These are phyloP conservation scores for Ophiostoma australiae DNA, from an alignment of 2,329 filamentous ascomycete genomes.

Conservation along the genomic window DNA sequence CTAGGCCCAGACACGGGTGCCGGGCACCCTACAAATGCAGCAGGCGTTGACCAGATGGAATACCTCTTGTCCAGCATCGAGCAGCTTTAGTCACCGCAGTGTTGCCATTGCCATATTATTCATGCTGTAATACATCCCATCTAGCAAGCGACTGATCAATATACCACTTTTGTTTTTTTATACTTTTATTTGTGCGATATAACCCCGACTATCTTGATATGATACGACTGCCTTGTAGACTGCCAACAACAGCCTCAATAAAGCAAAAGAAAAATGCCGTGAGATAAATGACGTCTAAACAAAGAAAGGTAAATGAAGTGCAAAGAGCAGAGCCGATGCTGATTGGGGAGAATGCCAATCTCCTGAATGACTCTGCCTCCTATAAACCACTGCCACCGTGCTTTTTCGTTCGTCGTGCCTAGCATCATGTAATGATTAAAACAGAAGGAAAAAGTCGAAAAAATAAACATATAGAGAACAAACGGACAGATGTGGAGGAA, in stretches of 20 bases:
- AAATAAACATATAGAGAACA: background rate
- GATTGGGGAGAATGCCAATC: background rate
- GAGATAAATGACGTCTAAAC: background rate
- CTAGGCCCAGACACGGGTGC: constrained; percentile 30
- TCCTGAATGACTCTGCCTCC: background rate
- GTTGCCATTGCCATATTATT: background rate
- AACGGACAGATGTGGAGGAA: background rate
- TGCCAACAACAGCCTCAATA: background rate
- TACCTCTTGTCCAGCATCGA: constrained; percentile 54
- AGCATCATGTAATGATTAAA: background rate
- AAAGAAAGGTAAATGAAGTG: background rate
- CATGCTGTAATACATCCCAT: background rate
- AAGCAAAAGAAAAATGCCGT: background rate
- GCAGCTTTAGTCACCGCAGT: constrained; percentile 43
- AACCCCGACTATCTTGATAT: background rate
- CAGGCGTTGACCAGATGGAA: constrained; percentile 43
- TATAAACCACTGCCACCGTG: background rate
- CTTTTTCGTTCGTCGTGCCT: background rate
- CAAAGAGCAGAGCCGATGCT: background rate
- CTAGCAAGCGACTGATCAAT: constrained; percentile 5
- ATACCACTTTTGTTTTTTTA: background rate
- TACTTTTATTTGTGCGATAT: background rate
- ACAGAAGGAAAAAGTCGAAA: background rate
- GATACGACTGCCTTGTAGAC: background rate
- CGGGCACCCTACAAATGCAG: constrained; percentile 30